These are phyloP conservation scores for Fusarium globosum DNA, from an alignment of 2,329 filamentous ascomycete species.

Conservation along the genomic window DNA sequence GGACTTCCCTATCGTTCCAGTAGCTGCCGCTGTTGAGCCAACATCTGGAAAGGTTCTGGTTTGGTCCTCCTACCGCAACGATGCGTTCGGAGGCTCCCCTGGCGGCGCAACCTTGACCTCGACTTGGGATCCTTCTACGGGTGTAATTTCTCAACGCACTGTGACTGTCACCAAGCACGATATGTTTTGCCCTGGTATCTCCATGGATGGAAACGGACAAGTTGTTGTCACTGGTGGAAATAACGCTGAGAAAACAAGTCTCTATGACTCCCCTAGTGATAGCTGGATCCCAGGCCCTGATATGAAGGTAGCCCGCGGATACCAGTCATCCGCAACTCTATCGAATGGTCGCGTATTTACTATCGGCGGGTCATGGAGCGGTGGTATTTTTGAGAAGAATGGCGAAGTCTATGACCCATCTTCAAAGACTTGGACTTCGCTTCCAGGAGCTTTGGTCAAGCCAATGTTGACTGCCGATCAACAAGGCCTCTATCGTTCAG, in stretches of 20 bases:
- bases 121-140: slow-evolving; percentile 8
- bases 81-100: slow-evolving; percentile 4
- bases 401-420: slow-evolving; percentile 22
- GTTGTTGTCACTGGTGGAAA: slow-evolving; percentile 66
- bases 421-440: slow-evolving; percentile 10
- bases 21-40: slow-evolving; percentile 28
- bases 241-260: slow-evolving; percentile 59
- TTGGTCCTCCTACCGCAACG: slow-evolving; percentile 17
- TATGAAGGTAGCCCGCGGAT: slow-evolving; percentile 19
- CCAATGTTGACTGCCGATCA: slow-evolving; percentile 58
- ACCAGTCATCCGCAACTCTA: slow-evolving; percentile 20
- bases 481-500: slow-evolving; percentile 55
- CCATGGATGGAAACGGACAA: slow-evolving; percentile 58
- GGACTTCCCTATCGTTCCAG: slow-evolving; percentile 33
- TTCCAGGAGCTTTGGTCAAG: slow-evolving; percentile 52
- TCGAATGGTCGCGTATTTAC: slow-evolving; percentile 25
- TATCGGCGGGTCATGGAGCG: slow-evolving; percentile 32
- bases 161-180: slow-evolving; percentile 59
- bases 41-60: slow-evolving; percentile 21
- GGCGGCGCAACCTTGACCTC: slow-evolving; percentile 19
- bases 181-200: slow-evolving; percentile 69
- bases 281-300: slow-evolving; percentile 21
- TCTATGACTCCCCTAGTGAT: slow-evolving; percentile 51
- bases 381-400: slow-evolving; percentile 10
- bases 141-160: slow-evolving; percentile 10